A percentile compares a stretch with the other conserved stretches of the same genome.
Evolutionary conservation across 2,329 filamentous ascomycete genomes (phyloP).

Genomic region (Rhynchosporium graminicola): DNA sequence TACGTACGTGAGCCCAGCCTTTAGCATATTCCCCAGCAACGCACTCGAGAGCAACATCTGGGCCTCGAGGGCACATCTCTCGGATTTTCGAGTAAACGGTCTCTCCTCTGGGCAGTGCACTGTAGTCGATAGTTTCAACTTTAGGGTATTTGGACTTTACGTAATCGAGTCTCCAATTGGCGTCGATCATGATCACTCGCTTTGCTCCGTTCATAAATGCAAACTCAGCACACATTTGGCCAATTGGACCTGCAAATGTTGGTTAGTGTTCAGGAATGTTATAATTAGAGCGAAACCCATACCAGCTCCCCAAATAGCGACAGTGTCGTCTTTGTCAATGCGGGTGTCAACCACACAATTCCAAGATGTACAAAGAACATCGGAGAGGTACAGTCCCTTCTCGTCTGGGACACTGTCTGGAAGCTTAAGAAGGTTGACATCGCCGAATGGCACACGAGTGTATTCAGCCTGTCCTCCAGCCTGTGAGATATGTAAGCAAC

Average conservation of each 20-base stretch:
- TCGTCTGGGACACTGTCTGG: constrained; percentile 82
- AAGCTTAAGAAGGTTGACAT: constrained; percentile 78
- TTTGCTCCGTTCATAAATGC: constrained; percentile 71
- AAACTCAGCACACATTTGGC: constrained; percentile 81
- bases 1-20: constrained; percentile 52
- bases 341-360: constrained; percentile 81
- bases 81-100: constrained; percentile 73
- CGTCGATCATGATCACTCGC: constrained; percentile 78
- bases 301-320: constrained; percentile 77
- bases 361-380: constrained; percentile 78
- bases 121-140: constrained; percentile 70
- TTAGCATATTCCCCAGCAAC: constrained; percentile 63
- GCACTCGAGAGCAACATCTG: constrained; percentile 73
- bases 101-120: constrained; percentile 57
- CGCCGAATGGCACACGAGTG: constrained; percentile 76
- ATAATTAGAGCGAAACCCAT: background rate
- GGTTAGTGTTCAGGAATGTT: background rate
- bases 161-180: constrained; percentile 68
- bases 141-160: constrained; percentile 65
- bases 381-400: constrained; percentile 75
- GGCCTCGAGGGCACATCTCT: constrained; percentile 71
- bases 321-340: constrained; percentile 73
- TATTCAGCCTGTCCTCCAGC: constrained; percentile 82
- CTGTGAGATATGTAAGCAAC: background rate
- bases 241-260: constrained; percentile 61